Conservation (phyloP, 345 rosid genomes). For the Rhodamnia rubescens region DNA sequence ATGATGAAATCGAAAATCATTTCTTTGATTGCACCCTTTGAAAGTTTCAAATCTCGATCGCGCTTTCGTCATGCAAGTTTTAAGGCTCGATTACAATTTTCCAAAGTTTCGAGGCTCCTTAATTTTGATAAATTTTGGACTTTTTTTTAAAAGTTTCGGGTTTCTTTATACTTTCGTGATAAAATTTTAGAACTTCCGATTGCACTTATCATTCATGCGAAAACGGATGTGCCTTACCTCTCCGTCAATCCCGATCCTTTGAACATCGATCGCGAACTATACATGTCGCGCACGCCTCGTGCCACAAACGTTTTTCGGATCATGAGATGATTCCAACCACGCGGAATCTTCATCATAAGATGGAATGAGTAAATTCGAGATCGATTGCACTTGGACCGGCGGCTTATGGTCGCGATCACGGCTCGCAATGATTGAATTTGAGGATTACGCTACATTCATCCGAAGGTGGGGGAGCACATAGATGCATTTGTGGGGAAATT, state of each 20-base stretch:
- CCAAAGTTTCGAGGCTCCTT: no score
- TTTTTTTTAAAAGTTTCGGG: no score
- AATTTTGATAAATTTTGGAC: no score
- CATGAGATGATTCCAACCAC: not conserved
- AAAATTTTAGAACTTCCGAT: no score
- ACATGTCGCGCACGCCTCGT: accelerated
- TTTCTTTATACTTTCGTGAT: no score
- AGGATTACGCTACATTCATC: not conserved
- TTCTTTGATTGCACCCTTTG: no score
- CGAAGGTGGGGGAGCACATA: not conserved
- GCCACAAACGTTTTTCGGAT: not conserved
- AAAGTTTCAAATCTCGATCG: no score
- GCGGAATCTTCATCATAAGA: not conserved
- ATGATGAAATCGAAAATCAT: no score
- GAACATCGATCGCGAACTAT: not conserved
- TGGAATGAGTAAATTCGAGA: not conserved
- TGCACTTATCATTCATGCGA: no score
- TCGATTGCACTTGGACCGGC: not conserved
- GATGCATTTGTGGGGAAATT: not conserved
- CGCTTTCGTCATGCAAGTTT: no score
- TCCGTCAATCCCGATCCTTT: accelerated
- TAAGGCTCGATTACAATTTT: no score
- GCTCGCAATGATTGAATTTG: not conserved
- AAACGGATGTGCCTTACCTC: not conserved
- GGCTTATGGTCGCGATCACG: not conserved